phyloP scores from a whole-genome alignment of 352 stramenopile species.

The Phytophthora podocarpi region DNA sequence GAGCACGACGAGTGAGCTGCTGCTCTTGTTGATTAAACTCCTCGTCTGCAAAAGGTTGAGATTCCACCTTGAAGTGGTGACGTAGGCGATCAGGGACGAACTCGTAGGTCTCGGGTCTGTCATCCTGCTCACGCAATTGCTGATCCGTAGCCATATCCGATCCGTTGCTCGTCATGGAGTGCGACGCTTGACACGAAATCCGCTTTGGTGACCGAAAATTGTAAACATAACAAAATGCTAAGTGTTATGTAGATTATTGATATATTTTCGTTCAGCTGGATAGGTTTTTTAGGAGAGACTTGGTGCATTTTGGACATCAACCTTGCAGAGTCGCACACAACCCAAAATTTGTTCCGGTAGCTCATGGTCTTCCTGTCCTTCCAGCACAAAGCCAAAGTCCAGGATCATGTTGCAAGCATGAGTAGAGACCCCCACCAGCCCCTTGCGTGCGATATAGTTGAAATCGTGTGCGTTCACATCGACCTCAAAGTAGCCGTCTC shows the following conservation, averaged over 20 bases:
- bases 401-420: constrained; percentile 85
- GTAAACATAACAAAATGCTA: too few relatives aligned
- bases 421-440: constrained; percentile 68
- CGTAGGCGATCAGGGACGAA: constrained; percentile 52
- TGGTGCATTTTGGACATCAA: constrained; percentile 62
- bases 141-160: neutral
- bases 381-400: constrained; percentile 84
- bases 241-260: neutral
- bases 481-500: constrained; percentile 81
- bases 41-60: constrained; percentile 7
- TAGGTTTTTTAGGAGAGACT: constrained; percentile 36
- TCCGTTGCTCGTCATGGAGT: constrained; percentile 9
- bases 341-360: constrained; percentile 81
- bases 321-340: constrained; percentile 76
- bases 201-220: neutral
- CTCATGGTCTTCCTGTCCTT: constrained; percentile 79
- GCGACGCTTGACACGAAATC: constrained; percentile 13
- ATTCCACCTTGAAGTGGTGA: constrained; percentile 61
- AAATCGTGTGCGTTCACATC: constrained; percentile 86
- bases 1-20: constrained; percentile 38
- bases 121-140: constrained; percentile 10
- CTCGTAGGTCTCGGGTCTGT: constrained; percentile 29
- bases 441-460: constrained; percentile 83
- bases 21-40: constrained; percentile 10
- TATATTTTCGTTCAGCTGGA: neutral